phyloP scores from a whole-genome alignment of 768 basidiomycete genomes.

The Pleurotus djamor region DNA sequence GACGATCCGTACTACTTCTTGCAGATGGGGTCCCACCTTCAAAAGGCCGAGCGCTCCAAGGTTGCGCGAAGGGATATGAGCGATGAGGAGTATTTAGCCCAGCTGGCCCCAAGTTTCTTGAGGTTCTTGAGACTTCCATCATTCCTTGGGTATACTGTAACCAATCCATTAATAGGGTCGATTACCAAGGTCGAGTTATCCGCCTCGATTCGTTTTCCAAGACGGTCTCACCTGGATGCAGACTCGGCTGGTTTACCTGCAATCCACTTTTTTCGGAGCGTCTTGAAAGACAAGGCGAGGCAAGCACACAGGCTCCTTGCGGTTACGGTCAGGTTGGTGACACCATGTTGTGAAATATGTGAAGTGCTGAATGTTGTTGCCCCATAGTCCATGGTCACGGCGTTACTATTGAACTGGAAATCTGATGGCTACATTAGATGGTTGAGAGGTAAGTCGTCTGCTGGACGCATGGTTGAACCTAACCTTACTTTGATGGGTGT shows the following conservation, averaged over 20 bases:
- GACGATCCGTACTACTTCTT: slow-evolving; percentile 84
- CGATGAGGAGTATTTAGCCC: slow-evolving; percentile 45
- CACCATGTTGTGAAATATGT: not conserved
- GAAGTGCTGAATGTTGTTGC: slow-evolving; percentile 8
- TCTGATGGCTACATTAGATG: slow-evolving; percentile 74
- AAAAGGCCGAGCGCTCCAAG: slow-evolving; percentile 30
- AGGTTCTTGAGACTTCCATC: slow-evolving; percentile 28
- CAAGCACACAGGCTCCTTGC: slow-evolving; percentile 64
- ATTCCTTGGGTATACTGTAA: not conserved
- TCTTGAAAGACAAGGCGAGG: slow-evolving; percentile 70
- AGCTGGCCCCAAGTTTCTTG: slow-evolving; percentile 59
- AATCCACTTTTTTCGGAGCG: slow-evolving; percentile 75
- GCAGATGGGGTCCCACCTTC: slow-evolving; percentile 56
- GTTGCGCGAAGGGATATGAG: slow-evolving; percentile 23
- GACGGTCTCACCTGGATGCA: slow-evolving; percentile 76
- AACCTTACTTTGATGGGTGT: not conserved
- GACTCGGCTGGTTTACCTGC: slow-evolving; percentile 81
- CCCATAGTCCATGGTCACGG: slow-evolving; percentile 49
- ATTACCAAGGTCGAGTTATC: slow-evolving; percentile 82
- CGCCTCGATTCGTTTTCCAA: slow-evolving; percentile 82
- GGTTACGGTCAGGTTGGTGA: slow-evolving; percentile 65
- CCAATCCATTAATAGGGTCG: slow-evolving; percentile 38
- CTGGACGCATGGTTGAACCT: not conserved
- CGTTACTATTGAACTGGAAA: slow-evolving; percentile 65
- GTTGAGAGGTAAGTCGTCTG: slow-evolving; percentile 56